These are phyloP conservation scores for Capronia epimyces DNA, from an alignment of 2,329 filamentous ascomycete species.

Conservation along the genomic window DNA sequence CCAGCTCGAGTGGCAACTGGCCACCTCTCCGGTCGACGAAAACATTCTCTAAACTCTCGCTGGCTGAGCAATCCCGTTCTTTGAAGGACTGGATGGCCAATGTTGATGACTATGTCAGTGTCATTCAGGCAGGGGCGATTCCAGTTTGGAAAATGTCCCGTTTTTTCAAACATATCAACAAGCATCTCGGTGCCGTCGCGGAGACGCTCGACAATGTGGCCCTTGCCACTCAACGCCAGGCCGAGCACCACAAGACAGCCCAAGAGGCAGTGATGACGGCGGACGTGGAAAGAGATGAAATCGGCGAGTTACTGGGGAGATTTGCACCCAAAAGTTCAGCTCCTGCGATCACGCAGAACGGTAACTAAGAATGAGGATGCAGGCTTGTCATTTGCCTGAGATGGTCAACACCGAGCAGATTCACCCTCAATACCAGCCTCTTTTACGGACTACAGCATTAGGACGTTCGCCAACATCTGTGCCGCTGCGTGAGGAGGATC, in stretches of 20 bases:
- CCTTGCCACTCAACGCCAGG: neutral
- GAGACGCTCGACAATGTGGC: slow-evolving; percentile 1
- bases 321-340: neutral
- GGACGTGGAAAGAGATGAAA: neutral
- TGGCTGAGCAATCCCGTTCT: neutral
- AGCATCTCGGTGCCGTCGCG: neutral
- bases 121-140: slow-evolving; percentile 2
- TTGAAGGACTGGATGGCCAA: slow-evolving; percentile 4
- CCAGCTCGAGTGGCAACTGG: neutral
- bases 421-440: no score
- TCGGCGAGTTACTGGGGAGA: neutral
- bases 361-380: neutral
- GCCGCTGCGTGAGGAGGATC: no score
- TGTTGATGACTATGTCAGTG: neutral
- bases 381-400: neutral
- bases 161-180: neutral
- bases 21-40: neutral
- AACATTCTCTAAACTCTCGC: neutral
- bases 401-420: neutral
- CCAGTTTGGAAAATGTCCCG: neutral
- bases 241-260: neutral
- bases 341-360: neutral
- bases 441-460: no score
- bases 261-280: neutral
- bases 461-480: no score